Evolutionary conservation across 257 asterid species (phyloP).

Genomic region (Capsicum rhomboideum): DNA sequence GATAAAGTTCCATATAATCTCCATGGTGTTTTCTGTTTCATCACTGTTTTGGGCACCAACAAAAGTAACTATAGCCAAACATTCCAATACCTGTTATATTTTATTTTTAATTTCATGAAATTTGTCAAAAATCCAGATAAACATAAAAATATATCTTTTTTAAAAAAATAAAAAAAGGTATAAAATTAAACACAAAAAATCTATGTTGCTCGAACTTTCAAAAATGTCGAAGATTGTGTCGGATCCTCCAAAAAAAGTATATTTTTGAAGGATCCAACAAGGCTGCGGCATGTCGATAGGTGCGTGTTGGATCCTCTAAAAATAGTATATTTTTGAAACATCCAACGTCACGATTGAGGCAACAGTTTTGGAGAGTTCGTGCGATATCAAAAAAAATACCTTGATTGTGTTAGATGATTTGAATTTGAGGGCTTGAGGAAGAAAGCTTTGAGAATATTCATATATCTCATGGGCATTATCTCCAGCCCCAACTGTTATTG

Average conservation of each 20-base stretch:
- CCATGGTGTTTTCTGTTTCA: slow-evolving; percentile 28
- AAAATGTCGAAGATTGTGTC: no score
- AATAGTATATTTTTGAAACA: no score
- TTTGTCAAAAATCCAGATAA: neutral
- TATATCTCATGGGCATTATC: slow-evolving; percentile 25
- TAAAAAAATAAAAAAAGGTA: neutral
- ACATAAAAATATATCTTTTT: neutral
- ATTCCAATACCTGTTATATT: slow-evolving; percentile 11
- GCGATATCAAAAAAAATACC: neutral
- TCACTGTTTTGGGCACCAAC: slow-evolving; percentile 19
- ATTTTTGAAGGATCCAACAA: no score
- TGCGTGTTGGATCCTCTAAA: no score
- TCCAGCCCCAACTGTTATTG: slow-evolving; percentile 25
- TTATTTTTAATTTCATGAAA: neutral
- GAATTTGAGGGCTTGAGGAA: slow-evolving; percentile 21
- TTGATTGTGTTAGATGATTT: neutral
- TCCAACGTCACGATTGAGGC: no score
- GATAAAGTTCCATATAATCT: slow-evolving; percentile 23
- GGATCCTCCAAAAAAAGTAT: no score
- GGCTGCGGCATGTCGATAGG: no score
- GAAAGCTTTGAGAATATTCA: slow-evolving; percentile 14
- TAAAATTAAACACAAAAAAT: neutral
- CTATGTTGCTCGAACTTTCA: no score
- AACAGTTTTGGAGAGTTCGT: no score
- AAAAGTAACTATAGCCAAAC: slow-evolving; percentile 22